A percentile compares a stretch with the other conserved stretches of the same genome.
Conservation (phyloP, 164 flowering plant genomes). For the Aristolochia contorta region DNA sequence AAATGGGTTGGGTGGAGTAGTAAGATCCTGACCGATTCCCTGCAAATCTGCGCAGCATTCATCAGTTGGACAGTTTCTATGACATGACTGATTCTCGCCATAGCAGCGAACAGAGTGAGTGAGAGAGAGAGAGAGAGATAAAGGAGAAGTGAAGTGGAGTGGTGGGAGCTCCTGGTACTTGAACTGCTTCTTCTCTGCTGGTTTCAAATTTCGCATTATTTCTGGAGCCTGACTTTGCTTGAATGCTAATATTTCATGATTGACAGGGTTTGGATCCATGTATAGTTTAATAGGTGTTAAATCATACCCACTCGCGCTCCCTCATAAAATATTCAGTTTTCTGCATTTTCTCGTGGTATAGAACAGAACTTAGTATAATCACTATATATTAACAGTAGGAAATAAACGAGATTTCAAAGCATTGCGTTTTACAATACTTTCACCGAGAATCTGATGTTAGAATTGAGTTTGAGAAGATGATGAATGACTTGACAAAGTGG, state of each 20-base stretch:
- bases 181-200: background rate
- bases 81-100: conserved; percentile 22
- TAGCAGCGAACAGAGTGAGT: too few relatives aligned
- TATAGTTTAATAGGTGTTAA: too few relatives aligned
- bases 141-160: background rate
- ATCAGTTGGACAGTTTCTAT: conserved; percentile 21
- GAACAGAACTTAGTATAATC: background rate
- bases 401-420: too few relatives aligned
- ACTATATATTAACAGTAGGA: background rate
- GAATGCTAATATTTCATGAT: too few relatives aligned
- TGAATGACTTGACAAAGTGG: background rate
- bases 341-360: background rate
- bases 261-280: too few relatives aligned
- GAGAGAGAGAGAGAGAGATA: background rate
- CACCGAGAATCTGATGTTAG: too few relatives aligned
- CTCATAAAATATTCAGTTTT: too few relatives aligned
- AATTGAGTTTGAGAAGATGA: background rate
- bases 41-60: conserved; percentile 20
- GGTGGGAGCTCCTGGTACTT: background rate
- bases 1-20: conserved; percentile 28
- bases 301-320: too few relatives aligned
- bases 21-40: conserved; percentile 29
- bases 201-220: too few relatives aligned
- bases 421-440: too few relatives aligned
- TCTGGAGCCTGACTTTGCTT: too few relatives aligned